phyloP scores from a whole-genome alignment of 208 protist genomes.

The Acanthamoeba culbertsoni region DNA sequence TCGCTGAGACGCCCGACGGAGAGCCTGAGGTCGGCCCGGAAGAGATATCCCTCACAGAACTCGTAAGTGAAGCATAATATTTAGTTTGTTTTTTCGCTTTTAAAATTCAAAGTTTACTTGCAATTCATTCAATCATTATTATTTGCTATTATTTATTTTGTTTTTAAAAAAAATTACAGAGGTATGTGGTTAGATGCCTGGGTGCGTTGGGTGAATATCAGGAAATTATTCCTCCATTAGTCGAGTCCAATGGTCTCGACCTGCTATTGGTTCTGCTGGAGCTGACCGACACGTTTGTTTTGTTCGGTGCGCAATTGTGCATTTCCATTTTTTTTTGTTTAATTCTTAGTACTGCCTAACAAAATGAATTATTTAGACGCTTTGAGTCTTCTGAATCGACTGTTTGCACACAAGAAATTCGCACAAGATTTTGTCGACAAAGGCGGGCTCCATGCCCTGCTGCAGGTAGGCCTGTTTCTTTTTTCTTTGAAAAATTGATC shows the following conservation, averaged over 20 bases:
- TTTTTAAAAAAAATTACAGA: background rate
- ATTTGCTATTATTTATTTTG: background rate
- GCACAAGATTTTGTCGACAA: conserved; percentile 69
- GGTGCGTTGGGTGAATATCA: conserved; percentile 51
- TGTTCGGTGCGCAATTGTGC: conserved; percentile 1
- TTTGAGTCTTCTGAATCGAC: conserved; percentile 9
- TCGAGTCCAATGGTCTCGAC: conserved; percentile 28
- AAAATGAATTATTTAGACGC: too few species aligned
- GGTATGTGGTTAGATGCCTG: background rate
- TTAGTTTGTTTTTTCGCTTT: too few species aligned
- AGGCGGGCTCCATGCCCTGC: conserved; percentile 61
- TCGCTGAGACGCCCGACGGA: background rate
- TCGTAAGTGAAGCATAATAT: background rate
- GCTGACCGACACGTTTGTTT: background rate
- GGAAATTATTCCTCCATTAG: conserved; percentile 57
- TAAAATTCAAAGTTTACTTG: too few species aligned
- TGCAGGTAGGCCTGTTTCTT: conserved; percentile 10
- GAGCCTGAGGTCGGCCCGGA: background rate
- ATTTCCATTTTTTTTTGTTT: too few species aligned
- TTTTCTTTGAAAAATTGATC: too few species aligned
- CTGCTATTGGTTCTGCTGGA: conserved; percentile 47
- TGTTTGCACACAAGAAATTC: conserved; percentile 70
- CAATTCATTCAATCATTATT: background rate
- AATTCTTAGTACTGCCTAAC: too few species aligned
- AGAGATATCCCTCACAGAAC: background rate